Conservation (phyloP, 2,329 filamentous ascomycete genomes). For the Metarhizium sp. region DNA sequence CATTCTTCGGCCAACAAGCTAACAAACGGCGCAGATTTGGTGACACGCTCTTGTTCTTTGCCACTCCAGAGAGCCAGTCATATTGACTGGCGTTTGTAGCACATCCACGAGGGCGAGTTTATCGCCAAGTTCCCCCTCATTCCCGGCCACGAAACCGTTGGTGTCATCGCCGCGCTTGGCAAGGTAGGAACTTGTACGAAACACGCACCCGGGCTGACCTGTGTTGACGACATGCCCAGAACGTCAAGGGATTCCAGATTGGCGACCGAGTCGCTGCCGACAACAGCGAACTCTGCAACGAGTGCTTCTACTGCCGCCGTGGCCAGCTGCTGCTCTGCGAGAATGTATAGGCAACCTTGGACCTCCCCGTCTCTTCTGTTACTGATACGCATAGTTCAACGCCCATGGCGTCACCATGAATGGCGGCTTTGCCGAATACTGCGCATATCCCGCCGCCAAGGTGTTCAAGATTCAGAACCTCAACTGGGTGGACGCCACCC, state of each 20-base stretch:
- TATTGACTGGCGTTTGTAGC: conserved; percentile 15
- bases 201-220: neutral
- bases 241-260: conserved; percentile 50
- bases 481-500: conserved; percentile 57
- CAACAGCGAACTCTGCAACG: conserved; percentile 57
- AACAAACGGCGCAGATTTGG: conserved; percentile 21
- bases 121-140: conserved; percentile 54
- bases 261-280: conserved; percentile 57
- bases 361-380: neutral
- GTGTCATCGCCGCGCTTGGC: conserved; percentile 50
- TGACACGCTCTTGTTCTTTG: conserved; percentile 11
- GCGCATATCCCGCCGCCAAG: conserved; percentile 39
- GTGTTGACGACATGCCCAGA: conserved; percentile 15
- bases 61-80: neutral
- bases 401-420: conserved; percentile 59
- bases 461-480: conserved; percentile 60
- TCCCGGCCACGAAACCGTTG: conserved; percentile 60
- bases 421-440: conserved; percentile 66
- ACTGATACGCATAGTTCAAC: conserved; percentile 34
- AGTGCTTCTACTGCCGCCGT: conserved; percentile 66
- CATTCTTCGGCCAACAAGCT: neutral
- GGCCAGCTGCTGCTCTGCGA: conserved; percentile 61
- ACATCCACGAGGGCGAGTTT: conserved; percentile 63
- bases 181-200: conserved; percentile 17
- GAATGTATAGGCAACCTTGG: conserved; percentile 26